Evolutionary conservation across 2,329 filamentous ascomycete genomes (phyloP).

Genomic region (Trichoderma atrobrunneum): DNA sequence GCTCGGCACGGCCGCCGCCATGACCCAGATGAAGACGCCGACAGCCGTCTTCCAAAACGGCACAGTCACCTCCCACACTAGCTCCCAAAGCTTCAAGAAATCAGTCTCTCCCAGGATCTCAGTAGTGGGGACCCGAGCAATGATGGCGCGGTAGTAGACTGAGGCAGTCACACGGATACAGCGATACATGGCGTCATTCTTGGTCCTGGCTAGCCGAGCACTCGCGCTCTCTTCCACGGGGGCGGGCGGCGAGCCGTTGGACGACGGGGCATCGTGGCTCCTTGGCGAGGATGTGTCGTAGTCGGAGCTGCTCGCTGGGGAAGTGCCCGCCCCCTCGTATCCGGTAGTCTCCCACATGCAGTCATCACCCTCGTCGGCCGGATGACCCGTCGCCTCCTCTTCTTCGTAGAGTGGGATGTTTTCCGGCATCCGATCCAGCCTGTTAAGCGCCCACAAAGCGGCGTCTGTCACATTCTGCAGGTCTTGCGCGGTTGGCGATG

Average conservation of each 20-base stretch:
- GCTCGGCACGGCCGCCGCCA: slow-evolving; percentile 42
- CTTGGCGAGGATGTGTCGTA: slow-evolving; percentile 11
- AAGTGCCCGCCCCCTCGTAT: slow-evolving; percentile 9
- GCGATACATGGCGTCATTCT: slow-evolving; percentile 44
- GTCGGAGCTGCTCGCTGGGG: slow-evolving; percentile 1
- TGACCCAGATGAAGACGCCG: slow-evolving; percentile 50
- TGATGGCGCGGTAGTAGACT: slow-evolving; percentile 48
- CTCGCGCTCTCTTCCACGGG: slow-evolving; percentile 13
- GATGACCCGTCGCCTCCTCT: not conserved
- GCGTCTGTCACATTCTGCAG: slow-evolving; percentile 39
- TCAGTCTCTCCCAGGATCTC: slow-evolving; percentile 38
- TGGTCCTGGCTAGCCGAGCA: slow-evolving; percentile 8
- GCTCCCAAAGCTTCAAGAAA: slow-evolving; percentile 45
- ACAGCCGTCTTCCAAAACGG: slow-evolving; percentile 45
- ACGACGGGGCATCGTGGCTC: not conserved
- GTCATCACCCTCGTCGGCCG: slow-evolving; percentile 4
- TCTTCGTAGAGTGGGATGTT: slow-evolving; percentile 10
- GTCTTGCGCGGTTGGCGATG: slow-evolving; percentile 34
- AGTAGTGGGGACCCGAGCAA: slow-evolving; percentile 42
- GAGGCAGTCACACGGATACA: slow-evolving; percentile 46
- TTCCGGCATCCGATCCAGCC: slow-evolving; percentile 35
- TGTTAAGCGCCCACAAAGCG: slow-evolving; percentile 40
- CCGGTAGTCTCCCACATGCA: slow-evolving; percentile 12
- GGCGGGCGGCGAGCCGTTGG: not conserved
- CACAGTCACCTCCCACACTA: slow-evolving; percentile 47